Percentiles rank a stretch among this genome's conserved stretches.
Conservation (phyloP, 2,329 filamentous ascomycete genomes). For the Cladobotryum protrusum region DNA sequence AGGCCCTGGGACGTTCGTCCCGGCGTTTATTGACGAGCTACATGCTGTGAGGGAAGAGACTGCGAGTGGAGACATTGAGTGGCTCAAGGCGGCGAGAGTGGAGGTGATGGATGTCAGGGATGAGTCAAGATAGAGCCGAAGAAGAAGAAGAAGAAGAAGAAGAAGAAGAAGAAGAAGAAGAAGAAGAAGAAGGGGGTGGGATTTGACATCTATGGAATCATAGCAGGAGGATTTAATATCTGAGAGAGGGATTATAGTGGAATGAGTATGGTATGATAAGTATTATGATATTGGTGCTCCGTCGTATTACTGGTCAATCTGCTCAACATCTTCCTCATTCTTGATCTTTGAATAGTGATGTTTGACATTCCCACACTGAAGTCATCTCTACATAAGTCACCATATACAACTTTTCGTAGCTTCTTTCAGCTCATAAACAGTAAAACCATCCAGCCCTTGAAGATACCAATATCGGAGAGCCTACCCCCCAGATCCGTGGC, state of each 20-base stretch:
- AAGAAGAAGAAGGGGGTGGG: not conserved
- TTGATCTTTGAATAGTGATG: not conserved
- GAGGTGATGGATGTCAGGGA: constrained; percentile 25
- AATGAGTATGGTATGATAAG: too few relatives aligned
- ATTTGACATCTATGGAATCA: not conserved
- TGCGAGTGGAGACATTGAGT: constrained; percentile 39
- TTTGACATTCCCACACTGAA: too few relatives aligned
- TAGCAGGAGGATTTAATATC: too few relatives aligned
- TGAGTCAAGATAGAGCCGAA: not conserved
- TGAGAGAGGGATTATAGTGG: too few relatives aligned
- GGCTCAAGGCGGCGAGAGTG: constrained; percentile 48
- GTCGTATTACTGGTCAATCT: too few relatives aligned
- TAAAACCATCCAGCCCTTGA: too few relatives aligned
- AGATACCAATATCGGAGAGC: not conserved
- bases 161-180: not conserved
- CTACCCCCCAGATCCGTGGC: not conserved
- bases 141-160: not conserved
- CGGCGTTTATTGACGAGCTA: constrained; percentile 73
- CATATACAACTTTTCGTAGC: too few relatives aligned
- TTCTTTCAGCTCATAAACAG: too few relatives aligned
- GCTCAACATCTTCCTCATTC: not conserved
- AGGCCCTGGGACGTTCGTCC: constrained; percentile 82
- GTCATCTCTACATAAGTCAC: too few relatives aligned
- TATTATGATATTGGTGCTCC: too few relatives aligned
- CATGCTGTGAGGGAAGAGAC: constrained; percentile 45